phyloP scores from a whole-genome alignment of 139 green algal genomes.

The Zygnema circumcarinatum region DNA sequence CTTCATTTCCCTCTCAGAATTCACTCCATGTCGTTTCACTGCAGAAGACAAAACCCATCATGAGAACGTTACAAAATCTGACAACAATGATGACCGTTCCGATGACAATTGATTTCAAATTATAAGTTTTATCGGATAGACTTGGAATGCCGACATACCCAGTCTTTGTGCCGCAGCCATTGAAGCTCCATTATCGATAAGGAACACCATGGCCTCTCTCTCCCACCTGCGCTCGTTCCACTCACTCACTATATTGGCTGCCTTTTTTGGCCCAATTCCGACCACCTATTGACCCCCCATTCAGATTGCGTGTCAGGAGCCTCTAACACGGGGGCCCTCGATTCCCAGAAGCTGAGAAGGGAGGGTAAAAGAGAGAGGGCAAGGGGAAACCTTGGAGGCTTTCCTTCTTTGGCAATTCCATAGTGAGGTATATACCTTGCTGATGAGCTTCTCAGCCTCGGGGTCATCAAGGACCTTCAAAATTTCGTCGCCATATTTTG shows the following conservation, averaged over 20 bases:
- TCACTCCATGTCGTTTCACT: slow-evolving; percentile 31
- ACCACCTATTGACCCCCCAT: slow-evolving; percentile 32
- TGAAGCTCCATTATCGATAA: slow-evolving; percentile 41
- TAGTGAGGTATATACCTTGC: slow-evolving; percentile 13
- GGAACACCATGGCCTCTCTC: slow-evolving; percentile 43
- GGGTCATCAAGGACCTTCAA: slow-evolving; percentile 35
- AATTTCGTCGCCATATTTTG: slow-evolving; percentile 39
- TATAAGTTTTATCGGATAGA: too few species aligned
- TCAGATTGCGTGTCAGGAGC: too few species aligned
- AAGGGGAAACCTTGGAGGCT: background rate
- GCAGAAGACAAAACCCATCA: background rate
- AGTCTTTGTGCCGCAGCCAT: slow-evolving; percentile 13
- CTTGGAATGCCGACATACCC: slow-evolving; percentile 21
- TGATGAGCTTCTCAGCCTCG: slow-evolving; percentile 4
- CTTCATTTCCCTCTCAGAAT: background rate
- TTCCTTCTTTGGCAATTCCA: background rate
- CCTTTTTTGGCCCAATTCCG: slow-evolving; percentile 48
- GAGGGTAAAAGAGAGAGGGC: background rate
- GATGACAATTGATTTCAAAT: too few species aligned
- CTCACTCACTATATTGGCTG: slow-evolving; percentile 46
- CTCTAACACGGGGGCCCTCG: too few species aligned
- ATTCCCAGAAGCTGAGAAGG: background rate
- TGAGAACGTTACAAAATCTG: background rate
- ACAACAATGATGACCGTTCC: background rate
- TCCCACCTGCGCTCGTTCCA: slow-evolving; percentile 38